Conservation (phyloP, 106 monocot species). For the Phalaenopsis equestris region DNA sequence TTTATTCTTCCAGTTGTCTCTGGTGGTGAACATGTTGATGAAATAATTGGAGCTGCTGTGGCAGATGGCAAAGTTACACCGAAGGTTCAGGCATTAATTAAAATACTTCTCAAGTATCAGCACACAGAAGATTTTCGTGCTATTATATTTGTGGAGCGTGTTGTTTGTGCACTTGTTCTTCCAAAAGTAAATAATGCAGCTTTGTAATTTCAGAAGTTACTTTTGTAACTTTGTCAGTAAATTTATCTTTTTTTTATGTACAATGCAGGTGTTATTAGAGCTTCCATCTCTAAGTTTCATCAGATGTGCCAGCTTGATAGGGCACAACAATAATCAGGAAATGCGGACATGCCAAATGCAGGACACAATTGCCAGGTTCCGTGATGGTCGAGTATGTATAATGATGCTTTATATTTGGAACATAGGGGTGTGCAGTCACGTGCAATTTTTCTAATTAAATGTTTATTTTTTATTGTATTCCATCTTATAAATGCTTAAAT, state of each 20-base stretch:
- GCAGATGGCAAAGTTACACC: slow-evolving; percentile 99
- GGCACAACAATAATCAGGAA: slow-evolving; percentile 99
- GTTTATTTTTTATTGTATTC: background rate
- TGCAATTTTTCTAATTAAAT: background rate
- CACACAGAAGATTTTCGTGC: slow-evolving; percentile 95
- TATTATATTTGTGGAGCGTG: slow-evolving; percentile 96
- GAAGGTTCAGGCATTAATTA: slow-evolving; percentile 94
- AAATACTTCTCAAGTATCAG: slow-evolving; percentile 89
- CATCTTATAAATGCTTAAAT: background rate
- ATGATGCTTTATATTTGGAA: background rate
- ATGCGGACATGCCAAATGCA: slow-evolving; percentile 94
- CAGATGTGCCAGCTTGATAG: slow-evolving; percentile 94
- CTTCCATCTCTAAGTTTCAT: slow-evolving; percentile 92
- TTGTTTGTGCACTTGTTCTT: slow-evolving; percentile 94
- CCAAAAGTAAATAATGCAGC: slow-evolving; percentile 47
- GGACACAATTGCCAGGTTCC: slow-evolving; percentile 94
- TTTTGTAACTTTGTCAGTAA: background rate
- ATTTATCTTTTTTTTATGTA: background rate
- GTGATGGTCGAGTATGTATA: slow-evolving; percentile 88
- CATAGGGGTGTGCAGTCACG: background rate
- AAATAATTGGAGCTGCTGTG: slow-evolving; percentile 89
- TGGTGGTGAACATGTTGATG: slow-evolving; percentile 94
- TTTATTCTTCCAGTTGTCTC: slow-evolving; percentile 53
- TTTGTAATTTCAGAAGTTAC: background rate
- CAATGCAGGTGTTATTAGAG: slow-evolving; percentile 67